phyloP scores from a whole-genome alignment of 106 monocot genomes.

The Platanthera guangdongensis region DNA sequence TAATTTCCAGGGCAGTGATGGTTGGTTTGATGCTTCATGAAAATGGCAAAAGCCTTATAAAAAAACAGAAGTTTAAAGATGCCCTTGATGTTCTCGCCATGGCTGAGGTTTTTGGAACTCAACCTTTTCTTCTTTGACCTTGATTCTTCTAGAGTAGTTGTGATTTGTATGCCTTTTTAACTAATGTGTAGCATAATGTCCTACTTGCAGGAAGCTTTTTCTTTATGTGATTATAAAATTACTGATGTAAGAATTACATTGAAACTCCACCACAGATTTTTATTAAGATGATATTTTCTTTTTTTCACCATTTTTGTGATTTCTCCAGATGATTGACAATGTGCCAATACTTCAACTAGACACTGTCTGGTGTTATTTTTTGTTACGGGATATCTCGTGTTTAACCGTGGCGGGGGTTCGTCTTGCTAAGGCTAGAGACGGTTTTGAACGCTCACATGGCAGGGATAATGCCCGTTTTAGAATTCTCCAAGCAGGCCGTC shows the following conservation, averaged over 20 bases:
- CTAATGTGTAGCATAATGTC: neutral
- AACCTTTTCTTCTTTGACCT: neutral
- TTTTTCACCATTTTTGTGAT: conserved; percentile 1
- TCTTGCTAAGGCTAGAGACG: conserved; percentile 70
- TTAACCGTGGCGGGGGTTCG: conserved; percentile 72
- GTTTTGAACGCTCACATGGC: conserved; percentile 84
- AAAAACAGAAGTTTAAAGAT: conserved; percentile 56
- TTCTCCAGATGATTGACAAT: conserved; percentile 78
- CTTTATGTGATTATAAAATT: conserved; percentile 67
- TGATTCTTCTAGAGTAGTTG: neutral
- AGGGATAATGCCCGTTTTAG: conserved; percentile 73
- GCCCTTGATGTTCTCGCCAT: conserved; percentile 79
- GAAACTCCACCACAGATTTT: neutral
- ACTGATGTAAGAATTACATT: conserved; percentile 37
- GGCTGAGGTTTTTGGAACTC: conserved; percentile 53
- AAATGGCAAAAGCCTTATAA: conserved; percentile 67
- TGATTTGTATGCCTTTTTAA: neutral
- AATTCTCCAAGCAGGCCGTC: conserved; percentile 62
- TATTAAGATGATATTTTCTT: neutral
- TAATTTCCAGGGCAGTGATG: conserved; percentile 57
- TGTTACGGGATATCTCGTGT: conserved; percentile 80
- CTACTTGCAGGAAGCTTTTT: conserved; percentile 71
- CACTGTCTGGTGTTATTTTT: conserved; percentile 97
- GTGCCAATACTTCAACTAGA: conserved; percentile 92
- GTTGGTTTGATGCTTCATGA: conserved; percentile 91